Evolutionary conservation across 495 filamentous ascomycete genomes (phyloP).

Genomic region (Cenococcum geophilum): DNA sequence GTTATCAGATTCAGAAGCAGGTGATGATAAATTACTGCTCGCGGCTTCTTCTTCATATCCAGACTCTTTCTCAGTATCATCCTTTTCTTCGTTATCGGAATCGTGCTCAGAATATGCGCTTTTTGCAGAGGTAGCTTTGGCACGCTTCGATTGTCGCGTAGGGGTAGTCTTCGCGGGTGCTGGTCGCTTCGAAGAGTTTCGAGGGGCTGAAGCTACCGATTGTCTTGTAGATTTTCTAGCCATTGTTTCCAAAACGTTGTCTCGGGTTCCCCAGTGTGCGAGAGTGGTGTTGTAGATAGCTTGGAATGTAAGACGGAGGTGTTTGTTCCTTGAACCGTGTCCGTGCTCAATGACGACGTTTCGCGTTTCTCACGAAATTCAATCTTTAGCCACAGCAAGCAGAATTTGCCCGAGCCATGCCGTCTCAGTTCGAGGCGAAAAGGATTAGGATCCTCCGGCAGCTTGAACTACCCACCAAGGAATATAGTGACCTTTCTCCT

Average conservation of each 20-base stretch:
- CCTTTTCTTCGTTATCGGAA: slow-evolving; percentile 23
- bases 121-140: slow-evolving; percentile 50
- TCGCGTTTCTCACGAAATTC: background rate
- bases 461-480: slow-evolving; percentile 54
- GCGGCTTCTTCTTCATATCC: slow-evolving; percentile 41
- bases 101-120: slow-evolving; percentile 52
- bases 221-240: slow-evolving; percentile 13
- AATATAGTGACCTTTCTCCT: slow-evolving; percentile 73
- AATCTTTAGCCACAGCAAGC: no score
- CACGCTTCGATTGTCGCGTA: slow-evolving; percentile 43
- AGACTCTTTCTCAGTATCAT: slow-evolving; percentile 33
- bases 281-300: background rate
- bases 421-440: slow-evolving; percentile 46
- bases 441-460: slow-evolving; percentile 61
- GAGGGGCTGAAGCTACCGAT: background rate
- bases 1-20: slow-evolving; percentile 23
- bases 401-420: slow-evolving; percentile 8
- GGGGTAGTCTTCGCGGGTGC: slow-evolving; percentile 28
- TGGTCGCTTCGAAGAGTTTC: slow-evolving; percentile 33
- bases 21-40: slow-evolving; percentile 1
- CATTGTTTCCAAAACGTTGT: slow-evolving; percentile 11
- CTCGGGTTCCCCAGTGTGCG: background rate
- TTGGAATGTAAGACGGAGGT: background rate
- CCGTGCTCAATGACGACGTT: slow-evolving; percentile 2
- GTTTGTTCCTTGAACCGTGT: background rate